Evolutionary conservation across 1,139 yeast genomes (phyloP).

Genomic region (Hansenula lynferdii): DNA sequence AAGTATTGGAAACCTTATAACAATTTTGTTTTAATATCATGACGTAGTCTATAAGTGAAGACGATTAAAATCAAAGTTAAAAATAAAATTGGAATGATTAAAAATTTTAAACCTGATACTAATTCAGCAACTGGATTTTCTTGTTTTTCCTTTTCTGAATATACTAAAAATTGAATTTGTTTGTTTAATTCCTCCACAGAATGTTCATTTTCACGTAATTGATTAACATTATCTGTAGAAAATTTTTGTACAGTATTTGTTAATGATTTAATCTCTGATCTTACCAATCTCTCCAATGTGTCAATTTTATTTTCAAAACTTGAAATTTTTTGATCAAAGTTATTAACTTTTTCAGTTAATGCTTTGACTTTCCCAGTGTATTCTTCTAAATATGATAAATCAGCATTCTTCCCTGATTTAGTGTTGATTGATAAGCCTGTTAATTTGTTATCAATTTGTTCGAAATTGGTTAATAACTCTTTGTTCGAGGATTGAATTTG

Average conservation of each 20-base stretch:
- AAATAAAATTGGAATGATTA: slow-evolving; percentile 30
- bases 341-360: slow-evolving; percentile 4
- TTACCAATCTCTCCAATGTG: slow-evolving; percentile 8
- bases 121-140: slow-evolving; percentile 30
- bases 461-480: slow-evolving; percentile 11
- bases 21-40: slow-evolving; percentile 34
- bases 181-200: slow-evolving; percentile 23
- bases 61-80: slow-evolving; percentile 30
- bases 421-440: slow-evolving; percentile 9
- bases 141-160: slow-evolving; percentile 27
- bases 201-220: slow-evolving; percentile 25
- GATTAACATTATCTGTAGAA: slow-evolving; percentile 22
- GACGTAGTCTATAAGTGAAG: slow-evolving; percentile 34
- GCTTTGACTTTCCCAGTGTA: slow-evolving; percentile 13
- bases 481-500: slow-evolving; percentile 13
- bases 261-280: slow-evolving; percentile 8
- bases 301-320: slow-evolving; percentile 6
- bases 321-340: slow-evolving; percentile 4
- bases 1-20: too few relatives aligned
- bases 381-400: slow-evolving; percentile 19
- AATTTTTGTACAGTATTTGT: slow-evolving; percentile 11
- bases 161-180: slow-evolving; percentile 17
- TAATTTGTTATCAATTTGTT: slow-evolving; percentile 13
- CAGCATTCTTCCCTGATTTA: slow-evolving; percentile 9
- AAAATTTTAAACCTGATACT: slow-evolving; percentile 26